Base-by-base conservation (phyloP, 2,329 filamentous ascomycete genomes). In the Purpureocillium takamizusanense region DNA sequence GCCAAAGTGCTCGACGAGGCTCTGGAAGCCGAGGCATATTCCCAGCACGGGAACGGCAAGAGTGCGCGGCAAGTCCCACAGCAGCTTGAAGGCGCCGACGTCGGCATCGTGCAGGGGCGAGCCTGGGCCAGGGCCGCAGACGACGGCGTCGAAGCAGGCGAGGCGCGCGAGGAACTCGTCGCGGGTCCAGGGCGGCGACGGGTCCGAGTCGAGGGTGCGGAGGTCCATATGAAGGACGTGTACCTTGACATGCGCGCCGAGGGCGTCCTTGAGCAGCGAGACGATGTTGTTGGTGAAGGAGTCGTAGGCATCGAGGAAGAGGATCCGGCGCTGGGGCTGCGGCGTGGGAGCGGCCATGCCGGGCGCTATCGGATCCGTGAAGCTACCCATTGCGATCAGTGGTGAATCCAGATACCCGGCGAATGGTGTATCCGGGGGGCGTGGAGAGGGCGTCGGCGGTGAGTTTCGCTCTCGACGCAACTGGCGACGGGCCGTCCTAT, bases 211-310 rank as follows among this genome's bases (percentile, higher is more conserved):
- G 42, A 94, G 69, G 32, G 84, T 55, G 34, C 51, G 51, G 23
- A 62, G 46, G 42, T 62, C 58, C 42, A 63, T 62, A 40, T 55
- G 56, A 38, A 62, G 46, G 31, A 63, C 55, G 31, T 60, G 47
- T 12, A 57, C 75, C 33, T 75, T 74, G 27, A 94, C 81, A 13
- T 80, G 68, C 15, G 76, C 83, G 42, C 72, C 64, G 8, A 94
- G 70, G 4, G 77, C 70, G 4, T 81, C 78, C 49, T 83, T 75
- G 34, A 97, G 71, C 27, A 95, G 75, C 6, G 85, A 81, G 38
- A 94, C 79, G 52, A 97, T 92, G 64, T 95, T 97, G 64, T 94
- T 89, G 39, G 88, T 86, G 63, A 95, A 98, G 31, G 89, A 95
- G 66, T 98, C 92, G 62, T 94, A 94, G 45, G 90, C 89, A 60